These are phyloP conservation scores for Mycena metata DNA, from an alignment of 768 basidiomycete species.

Conservation along the genomic window DNA sequence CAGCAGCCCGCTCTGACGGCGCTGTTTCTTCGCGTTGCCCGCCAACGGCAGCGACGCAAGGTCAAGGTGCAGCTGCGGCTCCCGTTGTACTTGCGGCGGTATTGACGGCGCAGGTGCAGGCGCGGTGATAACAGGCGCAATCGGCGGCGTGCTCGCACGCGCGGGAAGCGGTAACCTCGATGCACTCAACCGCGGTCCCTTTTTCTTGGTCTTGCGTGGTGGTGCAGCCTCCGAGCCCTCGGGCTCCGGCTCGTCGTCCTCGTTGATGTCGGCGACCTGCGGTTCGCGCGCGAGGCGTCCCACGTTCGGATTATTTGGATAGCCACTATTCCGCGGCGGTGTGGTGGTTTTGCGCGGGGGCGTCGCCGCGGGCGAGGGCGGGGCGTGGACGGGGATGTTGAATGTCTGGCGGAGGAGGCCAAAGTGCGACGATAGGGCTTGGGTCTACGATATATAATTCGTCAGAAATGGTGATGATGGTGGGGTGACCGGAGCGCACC, in stretches of 20 bases:
- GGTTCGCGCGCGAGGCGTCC: conserved; percentile 55
- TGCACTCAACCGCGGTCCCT: conserved; percentile 48
- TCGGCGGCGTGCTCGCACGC: conserved; percentile 34
- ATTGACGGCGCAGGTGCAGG: neutral
- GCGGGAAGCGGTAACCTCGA: conserved; percentile 45
- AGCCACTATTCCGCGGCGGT: conserved; percentile 39
- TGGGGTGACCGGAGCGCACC: conserved; percentile 56
- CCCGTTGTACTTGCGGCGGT: too few species aligned
- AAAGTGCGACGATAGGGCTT: conserved; percentile 75
- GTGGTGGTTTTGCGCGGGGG: conserved; percentile 31
- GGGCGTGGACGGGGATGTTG: conserved; percentile 50
- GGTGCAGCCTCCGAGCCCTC: conserved; percentile 26
- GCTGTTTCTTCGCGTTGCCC: conserved; percentile 51
- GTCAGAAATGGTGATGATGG: conserved; percentile 28
- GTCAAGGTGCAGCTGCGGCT: conserved; percentile 22
- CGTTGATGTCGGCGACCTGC: conserved; percentile 52
- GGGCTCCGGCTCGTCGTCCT: conserved; percentile 33
- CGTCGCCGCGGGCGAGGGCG: conserved; percentile 35
- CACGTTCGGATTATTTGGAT: conserved; percentile 40
- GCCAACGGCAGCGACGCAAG: conserved; percentile 22
- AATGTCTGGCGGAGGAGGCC: conserved; percentile 74
- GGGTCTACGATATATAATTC: conserved; percentile 61
- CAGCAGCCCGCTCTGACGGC: conserved; percentile 58
- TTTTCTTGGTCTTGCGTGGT: conserved; percentile 46
- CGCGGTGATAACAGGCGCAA: neutral